Evolutionary conservation across 192 early-diverging fungal species (phyloP).

Genomic region (Obelidium mucronatum): DNA sequence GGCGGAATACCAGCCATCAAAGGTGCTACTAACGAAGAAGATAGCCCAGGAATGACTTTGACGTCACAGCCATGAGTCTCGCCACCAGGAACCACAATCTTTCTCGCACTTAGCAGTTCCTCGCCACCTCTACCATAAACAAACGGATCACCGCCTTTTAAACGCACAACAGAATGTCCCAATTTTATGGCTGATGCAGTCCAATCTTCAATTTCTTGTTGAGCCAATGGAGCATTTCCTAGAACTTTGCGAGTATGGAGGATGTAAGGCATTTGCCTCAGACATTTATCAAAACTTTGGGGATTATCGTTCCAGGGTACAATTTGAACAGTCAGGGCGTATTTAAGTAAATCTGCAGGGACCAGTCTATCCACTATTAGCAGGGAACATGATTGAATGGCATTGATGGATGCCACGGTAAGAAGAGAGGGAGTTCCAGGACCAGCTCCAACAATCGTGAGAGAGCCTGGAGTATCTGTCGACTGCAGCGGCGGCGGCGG

Average conservation of each 20-base stretch:
- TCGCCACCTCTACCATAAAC: conserved; percentile 89
- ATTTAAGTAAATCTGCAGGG: conserved; percentile 66
- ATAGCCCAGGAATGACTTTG: conserved; percentile 79
- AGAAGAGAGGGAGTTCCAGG: conserved; percentile 84
- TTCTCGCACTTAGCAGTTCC: conserved; percentile 63
- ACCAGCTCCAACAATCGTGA: conserved; percentile 78
- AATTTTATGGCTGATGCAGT: conserved; percentile 70
- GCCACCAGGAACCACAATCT: background rate
- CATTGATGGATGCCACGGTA: conserved; percentile 69
- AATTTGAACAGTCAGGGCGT: conserved; percentile 38
- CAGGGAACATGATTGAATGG: conserved; percentile 68
- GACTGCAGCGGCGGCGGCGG: conserved; percentile 1
- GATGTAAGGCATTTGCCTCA: conserved; percentile 37
- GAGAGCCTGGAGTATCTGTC: background rate
- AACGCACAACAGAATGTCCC: conserved; percentile 75
- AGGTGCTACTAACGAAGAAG: conserved; percentile 79
- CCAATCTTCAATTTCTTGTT: conserved; percentile 78
- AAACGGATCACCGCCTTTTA: conserved; percentile 91
- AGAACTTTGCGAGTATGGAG: conserved; percentile 78
- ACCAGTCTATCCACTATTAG: conserved; percentile 87
- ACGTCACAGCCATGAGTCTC: conserved; percentile 31
- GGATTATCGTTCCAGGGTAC: conserved; percentile 28
- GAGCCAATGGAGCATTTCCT: conserved; percentile 69
- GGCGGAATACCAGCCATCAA: conserved; percentile 80
- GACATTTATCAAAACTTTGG: background rate